These are phyloP conservation scores for Oehlia diaphana DNA, from an alignment of 192 early-diverging fungal species.

Conservation along the genomic window DNA sequence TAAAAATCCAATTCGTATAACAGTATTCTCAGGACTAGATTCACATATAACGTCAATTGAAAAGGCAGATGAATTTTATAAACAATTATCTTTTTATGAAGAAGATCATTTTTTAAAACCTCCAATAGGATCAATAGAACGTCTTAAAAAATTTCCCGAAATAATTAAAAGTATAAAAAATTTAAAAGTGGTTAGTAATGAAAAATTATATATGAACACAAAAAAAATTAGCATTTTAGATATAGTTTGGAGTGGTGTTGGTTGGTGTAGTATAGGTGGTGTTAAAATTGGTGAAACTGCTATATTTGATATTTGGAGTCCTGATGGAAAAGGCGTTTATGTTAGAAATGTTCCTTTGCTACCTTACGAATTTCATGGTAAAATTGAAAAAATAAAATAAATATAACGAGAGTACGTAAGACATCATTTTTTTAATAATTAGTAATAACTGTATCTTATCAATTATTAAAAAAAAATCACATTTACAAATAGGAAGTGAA, in stretches of 20 bases:
- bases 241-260: slow-evolving; percentile 60
- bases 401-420: not conserved
- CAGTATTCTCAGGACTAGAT: slow-evolving; percentile 52
- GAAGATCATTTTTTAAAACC: slow-evolving; percentile 40
- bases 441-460: no score
- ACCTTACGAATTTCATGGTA: slow-evolving; percentile 62
- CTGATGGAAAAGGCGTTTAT: slow-evolving; percentile 48
- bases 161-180: slow-evolving; percentile 41
- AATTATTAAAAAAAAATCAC: no score
- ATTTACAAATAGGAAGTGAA: no score
- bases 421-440: not conserved
- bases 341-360: slow-evolving; percentile 57
- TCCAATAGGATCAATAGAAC: slow-evolving; percentile 42
- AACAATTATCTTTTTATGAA: slow-evolving; percentile 36
- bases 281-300: slow-evolving; percentile 50
- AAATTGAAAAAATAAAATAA: slow-evolving; percentile 1
- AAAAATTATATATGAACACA: slow-evolving; percentile 40
- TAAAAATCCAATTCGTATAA: slow-evolving; percentile 48
- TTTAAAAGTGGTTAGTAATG: slow-evolving; percentile 43
- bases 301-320: slow-evolving; percentile 50
- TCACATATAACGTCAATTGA: slow-evolving; percentile 60
- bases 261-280: slow-evolving; percentile 64
- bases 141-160: slow-evolving; percentile 34
- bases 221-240: slow-evolving; percentile 39
- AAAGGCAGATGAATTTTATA: slow-evolving; percentile 43